Base-by-base conservation (phyloP, 2,329 filamentous ascomycete genomes). In the Diaporthe capsici region DNA sequence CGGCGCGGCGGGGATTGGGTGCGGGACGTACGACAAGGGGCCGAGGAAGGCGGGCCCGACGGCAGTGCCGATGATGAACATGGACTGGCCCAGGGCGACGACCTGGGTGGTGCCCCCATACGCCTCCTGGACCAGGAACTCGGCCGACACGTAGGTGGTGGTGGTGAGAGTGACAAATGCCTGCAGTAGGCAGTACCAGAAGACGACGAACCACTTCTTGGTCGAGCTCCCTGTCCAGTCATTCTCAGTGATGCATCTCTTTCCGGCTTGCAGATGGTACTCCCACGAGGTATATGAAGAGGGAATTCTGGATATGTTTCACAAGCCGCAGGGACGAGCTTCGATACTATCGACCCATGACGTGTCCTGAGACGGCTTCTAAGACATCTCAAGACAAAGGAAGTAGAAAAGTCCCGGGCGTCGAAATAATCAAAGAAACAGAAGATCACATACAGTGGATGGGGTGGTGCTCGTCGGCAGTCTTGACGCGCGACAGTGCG, bases 21-120 rank as follows among this genome's bases (percentile, higher is more conserved):
- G 31, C 31, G 65, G 39, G 65, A 83, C 83, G 77, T 82, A 84
- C 83, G 82, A 84, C 57, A 86, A 78, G 58, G 84, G 84, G 10
- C 84, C 85, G 57, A 86, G 77, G 74, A 86, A 86, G 20, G 81
- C 82, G 4, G 85, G 85, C 4, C 84, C 84, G 57, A 86, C 81
- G 13, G 84, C 85, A 25, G 81, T 86, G 15, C 85, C 84, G 8
- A 86, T 75, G 76, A 86, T 85, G 79, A 86, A 86, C 80, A 86
- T 81, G 73, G 81, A 83, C 78, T 86, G 85, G 20, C 85, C 85
- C 0, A 86, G 78, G 20, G 84, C 82, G 7, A 84, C 79, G 15
- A 85, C 81, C 76, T 86, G 85, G 15, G 82, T 81, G 8, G 79
- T 79, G 60, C 81, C 81, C 55, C 83, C 83, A 77, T 80, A 86